These are phyloP conservation scores for Ceratocystis harringtonii DNA, from an alignment of 2,329 filamentous ascomycete genomes.

Conservation along the genomic window DNA sequence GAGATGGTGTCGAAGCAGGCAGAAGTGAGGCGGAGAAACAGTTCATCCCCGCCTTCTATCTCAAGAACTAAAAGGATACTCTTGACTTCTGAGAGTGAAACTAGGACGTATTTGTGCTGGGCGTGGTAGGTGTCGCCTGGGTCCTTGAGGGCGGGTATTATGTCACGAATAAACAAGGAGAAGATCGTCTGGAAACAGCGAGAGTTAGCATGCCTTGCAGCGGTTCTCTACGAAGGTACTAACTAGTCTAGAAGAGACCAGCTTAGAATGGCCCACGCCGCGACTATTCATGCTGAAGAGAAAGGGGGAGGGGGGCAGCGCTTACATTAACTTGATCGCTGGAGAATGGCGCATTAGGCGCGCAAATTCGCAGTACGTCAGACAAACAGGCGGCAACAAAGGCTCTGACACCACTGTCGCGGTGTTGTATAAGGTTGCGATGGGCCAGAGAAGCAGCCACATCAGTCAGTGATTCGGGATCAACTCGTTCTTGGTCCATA, in stretches of 20 bases:
- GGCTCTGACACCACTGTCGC: conserved; percentile 84
- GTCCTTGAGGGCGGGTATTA: conserved; percentile 73
- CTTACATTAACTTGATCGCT: conserved; percentile 74
- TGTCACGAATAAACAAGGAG: conserved; percentile 66
- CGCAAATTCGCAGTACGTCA: conserved; percentile 82
- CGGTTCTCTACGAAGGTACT: no score
- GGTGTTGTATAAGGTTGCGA: conserved; percentile 71
- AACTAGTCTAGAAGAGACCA: no score
- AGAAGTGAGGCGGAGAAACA: conserved; percentile 70
- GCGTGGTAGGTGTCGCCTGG: conserved; percentile 80
- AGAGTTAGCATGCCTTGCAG: conserved; percentile 19
- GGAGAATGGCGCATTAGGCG: conserved; percentile 88
- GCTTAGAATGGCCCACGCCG: background rate
- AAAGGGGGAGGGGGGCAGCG: background rate
- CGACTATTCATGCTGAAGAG: no score
- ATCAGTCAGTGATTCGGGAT: conserved; percentile 66
- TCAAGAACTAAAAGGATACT: conserved; percentile 87
- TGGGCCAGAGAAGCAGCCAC: conserved; percentile 76
- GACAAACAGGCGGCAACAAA: conserved; percentile 81
- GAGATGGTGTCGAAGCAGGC: conserved; percentile 87
- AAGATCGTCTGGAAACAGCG: conserved; percentile 64
- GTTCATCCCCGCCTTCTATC: conserved; percentile 62
- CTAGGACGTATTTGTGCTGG: conserved; percentile 82
- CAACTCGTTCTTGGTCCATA: conserved; percentile 73
- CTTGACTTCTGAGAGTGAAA: conserved; percentile 81